A percentile compares a stretch with the other conserved stretches of the same genome.
Evolutionary conservation across 1,284 basidiomycete species (phyloP).

Genomic region (Malassezia psittaci): DNA sequence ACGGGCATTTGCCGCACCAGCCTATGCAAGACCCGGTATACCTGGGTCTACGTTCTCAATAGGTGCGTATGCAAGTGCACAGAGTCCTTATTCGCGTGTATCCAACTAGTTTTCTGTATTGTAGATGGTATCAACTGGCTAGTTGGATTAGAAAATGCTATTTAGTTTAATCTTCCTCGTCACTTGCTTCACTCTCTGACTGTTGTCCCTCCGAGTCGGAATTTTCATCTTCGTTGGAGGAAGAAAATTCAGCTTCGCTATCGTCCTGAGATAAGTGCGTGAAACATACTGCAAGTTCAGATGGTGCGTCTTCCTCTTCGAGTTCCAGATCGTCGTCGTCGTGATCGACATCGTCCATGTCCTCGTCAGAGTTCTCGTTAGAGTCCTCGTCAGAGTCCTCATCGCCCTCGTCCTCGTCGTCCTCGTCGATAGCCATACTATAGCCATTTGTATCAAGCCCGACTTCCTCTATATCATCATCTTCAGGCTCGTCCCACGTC

Average conservation of each 20-base stretch:
- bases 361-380: slow-evolving; percentile 15
- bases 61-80: neutral
- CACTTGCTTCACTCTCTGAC: neutral
- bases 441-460: slow-evolving; percentile 22
- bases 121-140: slow-evolving; percentile 1
- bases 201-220: neutral
- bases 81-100: neutral
- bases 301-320: slow-evolving; percentile 24
- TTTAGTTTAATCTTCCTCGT: neutral
- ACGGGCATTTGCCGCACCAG: neutral
- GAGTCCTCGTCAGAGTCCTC: slow-evolving; percentile 10
- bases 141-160: neutral
- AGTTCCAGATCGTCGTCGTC: slow-evolving; percentile 13
- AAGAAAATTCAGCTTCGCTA: neutral
- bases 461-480: slow-evolving; percentile 29
- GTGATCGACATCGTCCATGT: slow-evolving; percentile 5
- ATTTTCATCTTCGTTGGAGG: slow-evolving; percentile 2
- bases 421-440: slow-evolving; percentile 25
- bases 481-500: slow-evolving; percentile 31
- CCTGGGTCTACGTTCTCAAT: neutral
- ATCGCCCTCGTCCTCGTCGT: slow-evolving; percentile 7
- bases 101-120: neutral
- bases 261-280: slow-evolving; percentile 21
- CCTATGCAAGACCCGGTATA: neutral
- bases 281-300: slow-evolving; percentile 4